Percentiles rank a stretch among this genome's conserved stretches.
Conservation (phyloP, 75 land plant species). For the Chamaecyparis obtusa region DNA sequence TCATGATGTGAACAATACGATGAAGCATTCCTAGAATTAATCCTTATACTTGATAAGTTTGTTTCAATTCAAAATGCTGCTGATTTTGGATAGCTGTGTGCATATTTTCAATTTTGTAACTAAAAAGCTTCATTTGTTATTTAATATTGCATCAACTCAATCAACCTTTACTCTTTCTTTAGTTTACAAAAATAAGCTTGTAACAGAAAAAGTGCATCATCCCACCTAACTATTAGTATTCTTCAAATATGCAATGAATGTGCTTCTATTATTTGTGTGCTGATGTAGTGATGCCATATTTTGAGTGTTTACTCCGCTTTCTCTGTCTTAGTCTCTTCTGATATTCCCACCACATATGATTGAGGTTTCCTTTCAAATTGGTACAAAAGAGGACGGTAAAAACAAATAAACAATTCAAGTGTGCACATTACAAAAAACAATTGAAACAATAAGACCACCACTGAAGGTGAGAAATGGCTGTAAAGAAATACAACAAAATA, state of each 20-base stretch:
- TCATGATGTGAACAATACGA: background rate
- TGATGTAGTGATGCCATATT: background rate
- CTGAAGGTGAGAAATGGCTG: background rate
- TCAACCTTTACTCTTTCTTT: background rate
- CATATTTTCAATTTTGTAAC: background rate
- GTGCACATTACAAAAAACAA: background rate
- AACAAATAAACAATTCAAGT: slow-evolving; percentile 3
- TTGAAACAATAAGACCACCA: background rate
- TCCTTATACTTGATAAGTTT: background rate
- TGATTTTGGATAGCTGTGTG: background rate
- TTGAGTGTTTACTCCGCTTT: background rate
- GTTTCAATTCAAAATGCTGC: background rate
- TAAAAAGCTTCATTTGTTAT: background rate
- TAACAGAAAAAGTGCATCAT: background rate
- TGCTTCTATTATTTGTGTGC: background rate
- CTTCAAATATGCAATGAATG: background rate
- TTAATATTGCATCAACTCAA: background rate
- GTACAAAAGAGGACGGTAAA: background rate
- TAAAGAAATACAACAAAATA: background rate
- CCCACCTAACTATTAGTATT: background rate
- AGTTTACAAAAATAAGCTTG: background rate
- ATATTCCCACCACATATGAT: background rate
- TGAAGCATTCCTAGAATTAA: background rate
- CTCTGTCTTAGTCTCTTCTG: background rate
- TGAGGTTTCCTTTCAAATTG: background rate